phyloP scores from a whole-genome alignment of 345 rosid species.

The Pelargonium nanum region DNA sequence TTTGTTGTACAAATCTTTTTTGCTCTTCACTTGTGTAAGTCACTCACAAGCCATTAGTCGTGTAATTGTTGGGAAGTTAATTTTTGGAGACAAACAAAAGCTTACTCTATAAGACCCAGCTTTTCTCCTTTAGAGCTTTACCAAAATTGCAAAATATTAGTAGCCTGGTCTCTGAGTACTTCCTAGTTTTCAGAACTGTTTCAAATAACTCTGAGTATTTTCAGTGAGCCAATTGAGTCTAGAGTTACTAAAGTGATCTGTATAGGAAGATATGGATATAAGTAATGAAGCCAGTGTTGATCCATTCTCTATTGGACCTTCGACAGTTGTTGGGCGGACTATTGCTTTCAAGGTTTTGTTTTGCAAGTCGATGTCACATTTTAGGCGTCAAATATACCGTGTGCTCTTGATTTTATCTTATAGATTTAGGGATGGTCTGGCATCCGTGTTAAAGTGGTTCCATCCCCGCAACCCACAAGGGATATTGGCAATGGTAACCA shows the following conservation, averaged over 20 bases:
- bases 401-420: constrained; percentile 28
- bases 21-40: no score
- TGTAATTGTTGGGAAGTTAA: no score
- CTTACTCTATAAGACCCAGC: no score
- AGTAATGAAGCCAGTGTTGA: constrained; percentile 73
- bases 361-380: constrained; percentile 64
- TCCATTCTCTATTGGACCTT: constrained; percentile 80
- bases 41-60: no score
- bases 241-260: neutral
- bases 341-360: constrained; percentile 74
- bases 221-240: neutral
- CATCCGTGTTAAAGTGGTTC: constrained; percentile 68
- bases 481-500: constrained; percentile 76
- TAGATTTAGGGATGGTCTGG: constrained; percentile 31
- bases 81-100: no score
- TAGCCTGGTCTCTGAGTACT: no score
- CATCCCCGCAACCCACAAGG: constrained; percentile 95
- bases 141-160: no score
- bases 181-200: no score
- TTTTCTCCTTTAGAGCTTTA: no score
- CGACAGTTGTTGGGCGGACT: constrained; percentile 66
- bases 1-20: no score
- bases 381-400: constrained; percentile 40
- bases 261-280: constrained; percentile 49
- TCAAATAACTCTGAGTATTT: neutral